Conservation (phyloP, 2,329 filamentous ascomycete genomes). For the Dactylella cylindrospora region DNA sequence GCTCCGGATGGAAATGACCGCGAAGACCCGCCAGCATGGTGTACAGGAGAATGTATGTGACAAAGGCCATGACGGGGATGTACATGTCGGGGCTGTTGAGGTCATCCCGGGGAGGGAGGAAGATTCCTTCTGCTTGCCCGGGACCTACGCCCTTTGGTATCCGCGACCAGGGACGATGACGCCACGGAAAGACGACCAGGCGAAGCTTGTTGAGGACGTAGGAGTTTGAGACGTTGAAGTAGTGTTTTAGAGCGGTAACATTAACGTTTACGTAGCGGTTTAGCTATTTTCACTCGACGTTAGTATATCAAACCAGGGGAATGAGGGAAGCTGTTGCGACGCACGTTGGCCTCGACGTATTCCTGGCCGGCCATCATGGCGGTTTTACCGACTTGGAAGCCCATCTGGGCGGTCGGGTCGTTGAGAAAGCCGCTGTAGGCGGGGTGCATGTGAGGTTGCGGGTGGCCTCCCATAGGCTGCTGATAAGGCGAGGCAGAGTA, state of each 20-base stretch:
- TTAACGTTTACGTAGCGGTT: conserved; percentile 90
- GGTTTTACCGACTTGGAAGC: conserved; percentile 87
- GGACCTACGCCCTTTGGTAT: conserved; percentile 65
- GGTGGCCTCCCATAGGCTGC: conserved; percentile 59
- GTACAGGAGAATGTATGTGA: conserved; percentile 94
- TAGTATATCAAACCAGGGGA: neutral
- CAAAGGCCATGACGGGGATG: conserved; percentile 95
- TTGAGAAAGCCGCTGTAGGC: conserved; percentile 92
- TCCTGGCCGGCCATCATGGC: conserved; percentile 90
- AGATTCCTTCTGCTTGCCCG: conserved; percentile 71
- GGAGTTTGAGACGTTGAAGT: conserved; percentile 98
- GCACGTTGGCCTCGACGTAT: conserved; percentile 91
- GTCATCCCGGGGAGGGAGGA: conserved; percentile 89
- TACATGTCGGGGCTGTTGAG: conserved; percentile 99
- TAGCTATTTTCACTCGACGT: conserved; percentile 56
- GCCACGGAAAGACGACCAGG: conserved; percentile 94
- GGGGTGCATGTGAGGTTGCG: conserved; percentile 59
- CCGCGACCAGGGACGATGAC: conserved; percentile 95
- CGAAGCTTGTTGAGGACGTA: conserved; percentile 93
- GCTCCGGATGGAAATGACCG: conserved; percentile 89
- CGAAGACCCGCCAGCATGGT: conserved; percentile 85
- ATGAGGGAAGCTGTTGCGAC: conserved; percentile 49
- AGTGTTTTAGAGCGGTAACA: conserved; percentile 90
- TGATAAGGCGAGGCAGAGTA: conserved; percentile 59
- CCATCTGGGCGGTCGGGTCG: conserved; percentile 91